Evolutionary conservation across 805 yeast species (phyloP).

Genomic region (Candida odintsovae): DNA sequence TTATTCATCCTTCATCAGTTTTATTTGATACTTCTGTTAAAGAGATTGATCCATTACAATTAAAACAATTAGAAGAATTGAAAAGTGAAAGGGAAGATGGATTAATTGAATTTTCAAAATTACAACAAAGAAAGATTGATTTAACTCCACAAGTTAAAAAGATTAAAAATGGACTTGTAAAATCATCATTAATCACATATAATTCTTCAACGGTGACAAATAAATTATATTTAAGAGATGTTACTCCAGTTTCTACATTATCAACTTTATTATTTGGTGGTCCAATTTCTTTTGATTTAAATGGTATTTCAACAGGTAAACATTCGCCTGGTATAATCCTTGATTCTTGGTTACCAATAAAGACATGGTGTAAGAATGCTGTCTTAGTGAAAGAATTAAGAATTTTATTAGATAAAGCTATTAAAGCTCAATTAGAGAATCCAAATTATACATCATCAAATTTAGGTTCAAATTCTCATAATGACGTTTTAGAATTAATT

Average conservation of each 20-base stretch:
- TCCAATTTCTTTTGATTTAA: conserved; percentile 51
- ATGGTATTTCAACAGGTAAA: conserved; percentile 32
- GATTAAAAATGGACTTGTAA: conserved; percentile 30
- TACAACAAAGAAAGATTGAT: conserved; percentile 27
- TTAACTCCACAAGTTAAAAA: conserved; percentile 34
- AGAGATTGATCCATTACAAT: conserved; percentile 21
- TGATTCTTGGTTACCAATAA: conserved; percentile 84
- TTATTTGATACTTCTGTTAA: conserved; percentile 46
- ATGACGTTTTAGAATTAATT: conserved; percentile 34
- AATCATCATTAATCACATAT: conserved; percentile 59
- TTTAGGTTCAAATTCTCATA: conserved; percentile 13
- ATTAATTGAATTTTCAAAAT: conserved; percentile 27
- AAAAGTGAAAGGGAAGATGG: conserved; percentile 36
- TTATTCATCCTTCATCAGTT: conserved; percentile 82
- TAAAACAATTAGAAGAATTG: conserved; percentile 18
- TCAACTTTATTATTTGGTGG: conserved; percentile 83
- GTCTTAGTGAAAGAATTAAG: conserved; percentile 73
- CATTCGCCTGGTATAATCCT: conserved; percentile 79
- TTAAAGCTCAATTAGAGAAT: conserved; percentile 52
- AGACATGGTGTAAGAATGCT: conserved; percentile 93
- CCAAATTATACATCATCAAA: conserved; percentile 32
- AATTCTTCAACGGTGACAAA: conserved; percentile 55
- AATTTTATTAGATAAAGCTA: conserved; percentile 56
- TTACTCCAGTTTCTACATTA: conserved; percentile 74
- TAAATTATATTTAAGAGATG: conserved; percentile 63